Percentiles rank a stretch among this genome's conserved stretches.
phyloP scores from a whole-genome alignment of 345 rosid species.

The Aethionema arabicum region DNA sequence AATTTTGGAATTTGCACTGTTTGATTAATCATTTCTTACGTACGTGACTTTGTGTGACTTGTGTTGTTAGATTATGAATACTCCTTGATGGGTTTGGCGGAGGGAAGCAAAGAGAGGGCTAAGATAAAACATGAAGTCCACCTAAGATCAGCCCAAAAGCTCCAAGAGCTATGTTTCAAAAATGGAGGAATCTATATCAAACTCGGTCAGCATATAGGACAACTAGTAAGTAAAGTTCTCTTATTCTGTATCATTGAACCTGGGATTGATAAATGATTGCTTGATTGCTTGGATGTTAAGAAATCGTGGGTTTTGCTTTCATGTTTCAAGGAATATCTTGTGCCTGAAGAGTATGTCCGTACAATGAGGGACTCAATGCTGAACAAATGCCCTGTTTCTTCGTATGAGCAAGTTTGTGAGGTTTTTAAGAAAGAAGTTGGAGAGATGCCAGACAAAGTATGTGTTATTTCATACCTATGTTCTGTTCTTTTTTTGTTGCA shows the following conservation, averaged over 20 bases:
- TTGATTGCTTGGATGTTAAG: constrained; percentile 9
- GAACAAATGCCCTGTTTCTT: constrained; percentile 90
- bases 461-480: background rate
- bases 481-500: background rate
- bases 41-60: constrained; percentile 3
- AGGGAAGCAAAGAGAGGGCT: constrained; percentile 70
- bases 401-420: constrained; percentile 88
- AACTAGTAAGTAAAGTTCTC: constrained; percentile 55
- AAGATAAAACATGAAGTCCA: constrained; percentile 87
- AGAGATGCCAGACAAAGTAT: constrained; percentile 75
- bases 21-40: background rate
- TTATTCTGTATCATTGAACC: constrained; percentile 18
- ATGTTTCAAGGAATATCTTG: constrained; percentile 68
- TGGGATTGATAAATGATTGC: background rate
- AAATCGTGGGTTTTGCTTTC: background rate
- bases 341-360: constrained; percentile 81
- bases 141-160: constrained; percentile 83
- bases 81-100: constrained; percentile 77
- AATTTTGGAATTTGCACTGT: background rate
- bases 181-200: constrained; percentile 95
- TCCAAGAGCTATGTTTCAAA: constrained; percentile 82
- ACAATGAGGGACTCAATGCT: constrained; percentile 88
- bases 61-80: constrained; percentile 69
- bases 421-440: constrained; percentile 94
- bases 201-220: constrained; percentile 95